Evolutionary conservation across 2,329 filamentous ascomycete genomes (phyloP), one percentile per base, ranked within the genome.

Genomic region (Penicillium psychrosexuale): DNA sequence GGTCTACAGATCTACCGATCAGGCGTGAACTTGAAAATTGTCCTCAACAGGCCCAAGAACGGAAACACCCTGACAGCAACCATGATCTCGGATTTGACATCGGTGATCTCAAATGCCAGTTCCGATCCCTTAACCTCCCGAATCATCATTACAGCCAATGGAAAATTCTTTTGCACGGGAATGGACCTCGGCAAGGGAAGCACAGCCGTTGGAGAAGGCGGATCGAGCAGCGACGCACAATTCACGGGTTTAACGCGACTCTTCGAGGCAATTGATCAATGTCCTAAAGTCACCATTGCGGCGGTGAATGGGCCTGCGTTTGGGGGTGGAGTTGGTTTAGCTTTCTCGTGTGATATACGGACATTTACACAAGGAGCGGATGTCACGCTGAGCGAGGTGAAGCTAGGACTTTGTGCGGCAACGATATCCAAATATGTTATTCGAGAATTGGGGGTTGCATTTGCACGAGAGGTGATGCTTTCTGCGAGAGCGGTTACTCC

Each of bases 91-190:
- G 60, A 67, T 6, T 49, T 78, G 0, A 73, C 67, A 0, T 34
- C 55, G 1, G 57, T 67, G 0, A 72, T 77, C 38, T 51, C 56
- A 12, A 37, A 57, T 1, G 61, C 61, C 6, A 60, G 59, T 5
- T 39, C 22, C 0, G 67, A 76, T 49, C 38, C 52, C 1, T 58
- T 62, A 0, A 60, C 75, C 5, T 67, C 61, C n/a, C 73, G 74
- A 1, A 68, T 78, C 8, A 62, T 71, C 46, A 53, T 78, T 5
- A 71, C 65, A 1, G 73, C 66, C 0, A 59, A 55, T 2, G 75
- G 76, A 8, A 71, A 67, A 44, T 76, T 65, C 60, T 77, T 77
- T 56, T 77, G 73, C 54, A 75, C 75, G 0, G 75, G 73, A 3
- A 75, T 77, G 74, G 72, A 77, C 51, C 64, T 75, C 0, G 56